Evolutionary conservation across 306 rosid genomes (phyloP).

Genomic region (Quercus variabilis): DNA sequence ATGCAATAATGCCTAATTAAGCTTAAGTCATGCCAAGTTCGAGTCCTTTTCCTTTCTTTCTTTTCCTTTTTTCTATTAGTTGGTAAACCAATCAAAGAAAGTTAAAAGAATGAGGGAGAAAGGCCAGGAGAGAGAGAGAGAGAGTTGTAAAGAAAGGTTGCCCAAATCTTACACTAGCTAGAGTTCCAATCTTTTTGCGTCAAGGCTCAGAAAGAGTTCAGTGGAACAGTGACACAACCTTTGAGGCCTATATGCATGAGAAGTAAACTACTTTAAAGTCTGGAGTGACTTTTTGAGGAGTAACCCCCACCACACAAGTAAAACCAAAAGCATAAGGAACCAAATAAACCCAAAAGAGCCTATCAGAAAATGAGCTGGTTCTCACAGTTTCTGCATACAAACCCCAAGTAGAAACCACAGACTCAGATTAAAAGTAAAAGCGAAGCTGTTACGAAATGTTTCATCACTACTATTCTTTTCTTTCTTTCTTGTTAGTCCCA

Average conservation of each 20-base stretch:
- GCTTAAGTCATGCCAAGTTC: conserved; percentile 16
- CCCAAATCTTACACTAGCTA: conserved; percentile 22
- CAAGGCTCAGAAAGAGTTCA: conserved; percentile 19
- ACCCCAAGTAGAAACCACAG: conserved; percentile 8
- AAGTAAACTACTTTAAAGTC: conserved; percentile 5
- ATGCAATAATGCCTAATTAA: conserved; percentile 10
- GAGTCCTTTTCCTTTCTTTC: not conserved
- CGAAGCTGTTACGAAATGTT: conserved; percentile 39
- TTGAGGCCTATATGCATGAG: conserved; percentile 23
- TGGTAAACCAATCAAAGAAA: conserved; percentile 24
- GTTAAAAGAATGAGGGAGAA: not conserved
- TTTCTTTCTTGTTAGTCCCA: not conserved
- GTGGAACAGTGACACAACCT: conserved; percentile 35
- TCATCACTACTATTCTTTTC: not conserved
- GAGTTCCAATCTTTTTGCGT: conserved; percentile 5
- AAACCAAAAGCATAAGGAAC: conserved; percentile 19
- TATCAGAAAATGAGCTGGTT: conserved; percentile 24
- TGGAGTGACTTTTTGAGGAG: conserved; percentile 2
- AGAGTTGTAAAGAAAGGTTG: conserved; percentile 13
- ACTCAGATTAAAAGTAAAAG: conserved; percentile 18
- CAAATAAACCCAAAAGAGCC: conserved; percentile 14
- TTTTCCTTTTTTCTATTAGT: no score
- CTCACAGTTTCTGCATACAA: conserved; percentile 15
- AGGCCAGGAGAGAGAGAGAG: conserved; percentile 4
- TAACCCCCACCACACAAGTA: conserved; percentile 22